Base-by-base conservation (phyloP, 1,139 yeast genomes). In the Taphrina pruni region DNA sequence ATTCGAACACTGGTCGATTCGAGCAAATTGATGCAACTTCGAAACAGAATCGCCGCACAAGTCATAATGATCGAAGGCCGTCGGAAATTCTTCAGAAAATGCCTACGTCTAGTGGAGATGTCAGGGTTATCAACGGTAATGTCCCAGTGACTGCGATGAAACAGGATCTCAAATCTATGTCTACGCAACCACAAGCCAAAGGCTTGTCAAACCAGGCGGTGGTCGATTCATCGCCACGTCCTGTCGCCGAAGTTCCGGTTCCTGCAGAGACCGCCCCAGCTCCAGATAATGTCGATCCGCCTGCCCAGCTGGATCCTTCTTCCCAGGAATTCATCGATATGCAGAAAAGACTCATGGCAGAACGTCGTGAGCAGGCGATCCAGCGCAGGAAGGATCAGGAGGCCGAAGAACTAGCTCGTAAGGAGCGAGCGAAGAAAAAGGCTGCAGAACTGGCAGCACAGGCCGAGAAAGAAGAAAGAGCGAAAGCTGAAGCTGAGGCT, bases 1-100 rank as follows among this genome's bases (percentile, higher is more conserved):
- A 69, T 35, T 65, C 62, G 35, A 58, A 38, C 14, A 69, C 70
- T 21, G 70, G 70, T 8, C 61, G 66, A 12, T 66, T 69, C 39
- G 70, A 69, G 46, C 60, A 65, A 32, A 66, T 69, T 14, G 70
- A 69, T 41, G 54, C 62, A 2, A n/a, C 66, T 11, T 52, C 46
- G 8, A 66, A 51, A 21, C 39, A 12, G 38, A 51, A 38, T 36
- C 57, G 68, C 9, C 60, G 67, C 3, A 55, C 46, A 2, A 50
- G 60, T 32, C 67, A 64, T 20, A 50, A 43, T 39, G 67, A 64
- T 12, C n/a, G 62, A 12, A 45, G 32, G 26, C 21, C 21, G 1
- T 8, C 36, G 14, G 56, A 48, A 38, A 32, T 36, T 26, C 52
- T 41, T 17, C 51, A 32, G 21, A 17, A 17, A 14, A 7, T 26